Evolutionary conservation across 371 early-diverging fungal species (phyloP).

Genomic region (Syncephalastrum sp.): DNA sequence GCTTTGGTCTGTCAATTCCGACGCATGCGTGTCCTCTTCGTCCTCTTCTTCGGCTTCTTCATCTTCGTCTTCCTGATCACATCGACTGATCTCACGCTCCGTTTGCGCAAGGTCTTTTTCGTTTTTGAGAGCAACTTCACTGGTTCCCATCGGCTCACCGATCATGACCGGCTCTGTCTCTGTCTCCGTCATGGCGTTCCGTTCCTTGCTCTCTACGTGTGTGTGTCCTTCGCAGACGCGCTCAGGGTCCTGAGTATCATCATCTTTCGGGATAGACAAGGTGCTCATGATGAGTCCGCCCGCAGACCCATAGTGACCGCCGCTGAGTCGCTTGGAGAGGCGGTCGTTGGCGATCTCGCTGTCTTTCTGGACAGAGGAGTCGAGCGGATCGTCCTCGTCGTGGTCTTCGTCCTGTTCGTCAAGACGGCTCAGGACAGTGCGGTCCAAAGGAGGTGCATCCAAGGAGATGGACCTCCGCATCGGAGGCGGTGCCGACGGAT

Average conservation of each 20-base stretch:
- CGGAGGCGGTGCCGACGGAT: background rate
- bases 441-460: too few species aligned
- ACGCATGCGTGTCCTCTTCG: conserved; percentile 5
- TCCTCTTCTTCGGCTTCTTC: background rate
- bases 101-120: background rate
- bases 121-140: background rate
- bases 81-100: background rate
- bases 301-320: conserved; percentile 50
- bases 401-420: background rate
- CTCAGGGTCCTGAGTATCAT: conserved; percentile 3
- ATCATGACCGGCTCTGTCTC: background rate
- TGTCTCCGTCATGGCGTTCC: background rate
- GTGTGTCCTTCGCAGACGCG: background rate
- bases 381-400: conserved; percentile 23
- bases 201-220: background rate
- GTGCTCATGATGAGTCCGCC: conserved; percentile 45
- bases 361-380: conserved; percentile 15
- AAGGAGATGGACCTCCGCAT: too few species aligned
- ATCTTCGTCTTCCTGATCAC: conserved; percentile 9
- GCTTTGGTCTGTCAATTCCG: background rate
- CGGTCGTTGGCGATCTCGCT: conserved; percentile 20
- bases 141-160: background rate
- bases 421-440: background rate
- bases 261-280: conserved; percentile 11
- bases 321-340: conserved; percentile 45